Conservation (phyloP, 176 grass and related monocot species). For the Raddia guianensis region DNA sequence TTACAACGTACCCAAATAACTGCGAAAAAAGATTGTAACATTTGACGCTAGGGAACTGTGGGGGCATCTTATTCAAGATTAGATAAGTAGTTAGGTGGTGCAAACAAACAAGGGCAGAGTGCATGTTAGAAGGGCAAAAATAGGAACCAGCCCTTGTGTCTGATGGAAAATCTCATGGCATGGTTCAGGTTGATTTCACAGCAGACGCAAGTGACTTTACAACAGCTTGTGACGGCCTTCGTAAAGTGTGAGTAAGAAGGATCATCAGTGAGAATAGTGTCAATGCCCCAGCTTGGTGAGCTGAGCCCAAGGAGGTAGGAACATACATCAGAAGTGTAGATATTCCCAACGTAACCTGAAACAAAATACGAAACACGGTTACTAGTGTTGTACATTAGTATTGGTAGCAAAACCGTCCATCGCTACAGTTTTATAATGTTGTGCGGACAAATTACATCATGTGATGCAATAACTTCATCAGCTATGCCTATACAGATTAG, state of each 20-base stretch:
- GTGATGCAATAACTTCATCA: conserved; percentile 19
- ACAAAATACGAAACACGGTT: conserved; percentile 6
- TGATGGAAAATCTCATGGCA: neutral
- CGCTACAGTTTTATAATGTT: neutral
- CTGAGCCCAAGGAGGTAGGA: conserved; percentile 83
- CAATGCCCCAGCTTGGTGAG: conserved; percentile 93
- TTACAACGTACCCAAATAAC: neutral
- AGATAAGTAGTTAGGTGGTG: neutral
- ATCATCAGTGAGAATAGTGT: conserved; percentile 78
- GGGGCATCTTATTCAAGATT: neutral
- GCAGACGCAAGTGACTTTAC: conserved; percentile 58
- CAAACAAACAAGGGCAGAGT: neutral
- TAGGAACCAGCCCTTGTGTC: neutral
- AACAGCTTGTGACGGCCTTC: conserved; percentile 71
- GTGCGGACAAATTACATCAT: neutral
- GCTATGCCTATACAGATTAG: neutral
- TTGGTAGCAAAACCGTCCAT: neutral
- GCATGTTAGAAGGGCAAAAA: conserved; percentile 7
- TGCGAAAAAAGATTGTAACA: neutral
- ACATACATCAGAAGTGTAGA: conserved; percentile 89
- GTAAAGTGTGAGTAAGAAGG: conserved; percentile 76
- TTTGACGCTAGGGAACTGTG: conserved; percentile 1
- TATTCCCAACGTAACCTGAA: conserved; percentile 91
- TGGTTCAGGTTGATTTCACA: conserved; percentile 38
- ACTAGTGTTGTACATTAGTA: neutral